phyloP scores from a whole-genome alignment of 495 filamentous ascomycete genomes.

The Lasiosphaeria hispida region DNA sequence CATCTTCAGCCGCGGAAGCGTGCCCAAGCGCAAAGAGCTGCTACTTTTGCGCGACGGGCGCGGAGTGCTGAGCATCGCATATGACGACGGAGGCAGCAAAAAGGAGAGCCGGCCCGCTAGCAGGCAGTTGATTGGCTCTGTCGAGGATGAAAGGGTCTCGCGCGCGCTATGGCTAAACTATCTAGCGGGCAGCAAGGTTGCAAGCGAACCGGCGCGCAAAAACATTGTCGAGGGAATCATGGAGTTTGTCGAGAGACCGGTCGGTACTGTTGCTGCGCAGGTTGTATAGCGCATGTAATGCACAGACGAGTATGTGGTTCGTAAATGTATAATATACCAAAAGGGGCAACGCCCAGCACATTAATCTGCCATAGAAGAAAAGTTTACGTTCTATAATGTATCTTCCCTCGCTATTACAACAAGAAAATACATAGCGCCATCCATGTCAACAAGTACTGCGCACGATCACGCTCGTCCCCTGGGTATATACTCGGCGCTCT shows the following conservation, averaged over 20 bases:
- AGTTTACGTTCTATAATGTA: no score
- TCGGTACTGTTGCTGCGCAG: conserved; percentile 78
- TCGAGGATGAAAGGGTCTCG: conserved; percentile 75
- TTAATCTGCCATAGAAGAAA: no score
- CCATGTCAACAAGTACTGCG: background rate
- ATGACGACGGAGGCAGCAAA: conserved; percentile 56
- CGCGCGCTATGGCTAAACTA: conserved; percentile 87
- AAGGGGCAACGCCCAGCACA: background rate
- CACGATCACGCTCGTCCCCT: no score
- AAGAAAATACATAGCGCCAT: background rate
- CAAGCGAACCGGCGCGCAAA: conserved; percentile 75
- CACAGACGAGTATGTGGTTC: background rate
- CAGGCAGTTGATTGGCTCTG: conserved; percentile 57
- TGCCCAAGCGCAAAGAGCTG: conserved; percentile 72
- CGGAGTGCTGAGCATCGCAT: conserved; percentile 67
- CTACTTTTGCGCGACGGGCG: conserved; percentile 64
- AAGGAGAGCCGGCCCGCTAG: conserved; percentile 34
- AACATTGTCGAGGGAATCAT: conserved; percentile 85
- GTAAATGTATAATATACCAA: conserved; percentile 4
- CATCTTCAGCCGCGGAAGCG: conserved; percentile 70
- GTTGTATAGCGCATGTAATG: conserved; percentile 49
- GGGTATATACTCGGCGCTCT: background rate
- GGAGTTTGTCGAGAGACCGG: conserved; percentile 81
- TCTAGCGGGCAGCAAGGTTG: conserved; percentile 80
- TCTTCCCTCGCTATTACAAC: background rate